phyloP scores from a whole-genome alignment of 495 filamentous ascomycete species.

The Podospora anserina region DNA sequence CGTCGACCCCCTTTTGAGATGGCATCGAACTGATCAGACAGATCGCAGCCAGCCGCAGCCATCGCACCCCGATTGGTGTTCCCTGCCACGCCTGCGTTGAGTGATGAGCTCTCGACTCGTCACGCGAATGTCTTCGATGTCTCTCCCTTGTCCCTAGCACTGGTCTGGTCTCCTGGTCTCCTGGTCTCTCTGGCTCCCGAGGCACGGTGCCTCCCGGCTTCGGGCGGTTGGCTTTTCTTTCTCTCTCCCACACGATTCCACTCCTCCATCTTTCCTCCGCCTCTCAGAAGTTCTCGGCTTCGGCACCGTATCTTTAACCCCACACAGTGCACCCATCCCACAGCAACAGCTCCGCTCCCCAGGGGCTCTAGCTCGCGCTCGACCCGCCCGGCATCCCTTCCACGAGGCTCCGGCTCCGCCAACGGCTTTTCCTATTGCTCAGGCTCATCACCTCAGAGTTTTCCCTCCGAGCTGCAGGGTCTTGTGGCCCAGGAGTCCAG shows the following conservation, averaged over 20 bases:
- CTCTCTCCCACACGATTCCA: neutral
- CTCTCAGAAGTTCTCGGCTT: neutral
- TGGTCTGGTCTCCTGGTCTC: too few relatives aligned
- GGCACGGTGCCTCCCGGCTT: conserved; percentile 8
- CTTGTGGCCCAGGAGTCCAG: too few relatives aligned
- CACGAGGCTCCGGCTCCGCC: neutral
- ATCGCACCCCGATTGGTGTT: conserved; percentile 17
- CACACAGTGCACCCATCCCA: neutral
- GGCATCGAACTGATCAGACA: conserved; percentile 13
- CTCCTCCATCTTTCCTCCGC: neutral
- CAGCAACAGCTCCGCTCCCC: neutral
- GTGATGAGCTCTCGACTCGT: conserved; percentile 9
- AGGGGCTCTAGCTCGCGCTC: neutral
- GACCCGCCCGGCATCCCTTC: neutral
- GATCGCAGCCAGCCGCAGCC: conserved; percentile 11
- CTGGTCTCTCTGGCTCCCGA: conserved; percentile 5
- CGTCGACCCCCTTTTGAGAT: neutral
- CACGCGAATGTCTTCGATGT: conserved; percentile 14
- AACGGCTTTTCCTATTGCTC: neutral
- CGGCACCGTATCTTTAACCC: neutral
- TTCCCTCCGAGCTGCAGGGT: neutral
- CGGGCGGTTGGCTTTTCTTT: conserved; percentile 4
- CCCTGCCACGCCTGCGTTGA: conserved; percentile 9
- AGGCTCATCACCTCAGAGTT: neutral
- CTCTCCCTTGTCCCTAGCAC: conserved; percentile 4